These are phyloP conservation scores for Backusella parvicylindrica DNA, from an alignment of 192 early-diverging fungal species.

Conservation along the genomic window DNA sequence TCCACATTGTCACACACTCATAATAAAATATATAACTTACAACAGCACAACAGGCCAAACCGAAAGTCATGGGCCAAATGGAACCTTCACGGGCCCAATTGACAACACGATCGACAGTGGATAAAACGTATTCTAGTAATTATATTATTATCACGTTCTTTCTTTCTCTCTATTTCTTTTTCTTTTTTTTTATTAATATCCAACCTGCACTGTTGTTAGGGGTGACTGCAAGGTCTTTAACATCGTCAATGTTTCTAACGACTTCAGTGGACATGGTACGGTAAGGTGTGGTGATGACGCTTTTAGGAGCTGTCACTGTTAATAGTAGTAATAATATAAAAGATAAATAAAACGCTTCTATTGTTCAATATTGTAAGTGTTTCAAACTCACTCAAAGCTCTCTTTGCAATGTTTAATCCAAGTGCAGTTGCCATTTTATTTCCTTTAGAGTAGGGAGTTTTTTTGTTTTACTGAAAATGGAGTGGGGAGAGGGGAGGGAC, in stretches of 20 bases:
- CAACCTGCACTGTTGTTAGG: slow-evolving; percentile 39
- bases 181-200: neutral
- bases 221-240: slow-evolving; percentile 30
- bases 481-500: neutral
- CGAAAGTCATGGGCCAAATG: slow-evolving; percentile 87
- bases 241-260: slow-evolving; percentile 29
- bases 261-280: slow-evolving; percentile 33
- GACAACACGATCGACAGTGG: slow-evolving; percentile 87
- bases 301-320: slow-evolving; percentile 15
- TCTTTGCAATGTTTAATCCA: slow-evolving; percentile 35
- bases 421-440: slow-evolving; percentile 17
- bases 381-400: slow-evolving; percentile 30
- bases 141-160: neutral
- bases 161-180: neutral
- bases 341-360: neutral
- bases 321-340: neutral
- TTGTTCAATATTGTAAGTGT: neutral
- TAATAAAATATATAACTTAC: slow-evolving; percentile 15
- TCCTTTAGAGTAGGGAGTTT: slow-evolving; percentile 21
- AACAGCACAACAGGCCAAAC: slow-evolving; percentile 91
- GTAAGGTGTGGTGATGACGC: slow-evolving; percentile 11
- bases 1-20: neutral
- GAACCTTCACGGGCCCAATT: slow-evolving; percentile 93
- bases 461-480: slow-evolving; percentile 6
- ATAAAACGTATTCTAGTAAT: slow-evolving; percentile 73